These are phyloP conservation scores for Cystofilobasidium ferigula DNA, from an alignment of 768 basidiomycete genomes.

Conservation along the genomic window DNA sequence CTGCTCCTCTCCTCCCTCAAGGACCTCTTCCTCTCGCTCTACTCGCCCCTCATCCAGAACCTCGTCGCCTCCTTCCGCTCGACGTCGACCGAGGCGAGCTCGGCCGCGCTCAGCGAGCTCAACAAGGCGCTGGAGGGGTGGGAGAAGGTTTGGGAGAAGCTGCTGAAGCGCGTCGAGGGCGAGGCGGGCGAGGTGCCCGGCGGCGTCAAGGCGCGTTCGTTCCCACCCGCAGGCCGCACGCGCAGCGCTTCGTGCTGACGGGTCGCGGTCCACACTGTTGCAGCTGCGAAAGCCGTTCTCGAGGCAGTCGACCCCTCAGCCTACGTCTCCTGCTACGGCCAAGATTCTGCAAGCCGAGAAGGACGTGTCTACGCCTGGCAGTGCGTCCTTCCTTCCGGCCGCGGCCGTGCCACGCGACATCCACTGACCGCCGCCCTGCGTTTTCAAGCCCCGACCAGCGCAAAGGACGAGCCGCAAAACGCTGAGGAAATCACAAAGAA, in stretches of 20 bases:
- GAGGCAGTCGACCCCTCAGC: background rate
- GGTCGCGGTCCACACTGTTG: too few species aligned
- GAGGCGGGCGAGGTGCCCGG: conserved; percentile 52
- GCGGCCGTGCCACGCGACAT: too few species aligned
- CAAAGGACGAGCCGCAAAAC: conserved; percentile 51
- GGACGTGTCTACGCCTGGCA: background rate
- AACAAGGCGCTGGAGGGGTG: conserved; percentile 60
- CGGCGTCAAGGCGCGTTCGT: conserved; percentile 11
- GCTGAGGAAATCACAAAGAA: conserved; percentile 87
- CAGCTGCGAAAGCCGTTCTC: background rate
- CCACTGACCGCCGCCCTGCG: too few species aligned
- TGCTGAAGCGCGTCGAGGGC: conserved; percentile 44
- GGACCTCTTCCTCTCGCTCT: conserved; percentile 22
- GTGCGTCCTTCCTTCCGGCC: too few species aligned
- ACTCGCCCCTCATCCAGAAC: conserved; percentile 4
- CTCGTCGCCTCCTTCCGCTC: conserved; percentile 11
- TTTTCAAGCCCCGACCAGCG: conserved; percentile 47
- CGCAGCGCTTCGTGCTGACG: too few species aligned
- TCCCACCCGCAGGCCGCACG: too few species aligned
- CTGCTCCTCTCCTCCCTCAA: conserved; percentile 16
- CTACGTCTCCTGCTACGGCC: background rate
- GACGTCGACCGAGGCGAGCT: conserved; percentile 29
- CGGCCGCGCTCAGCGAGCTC: conserved; percentile 55
- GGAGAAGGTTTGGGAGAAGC: conserved; percentile 67
- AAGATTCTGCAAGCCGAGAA: too few species aligned